Evolutionary conservation across 352 stramenopile genomes (phyloP).

Genomic region (Pythium oligandrum): DNA sequence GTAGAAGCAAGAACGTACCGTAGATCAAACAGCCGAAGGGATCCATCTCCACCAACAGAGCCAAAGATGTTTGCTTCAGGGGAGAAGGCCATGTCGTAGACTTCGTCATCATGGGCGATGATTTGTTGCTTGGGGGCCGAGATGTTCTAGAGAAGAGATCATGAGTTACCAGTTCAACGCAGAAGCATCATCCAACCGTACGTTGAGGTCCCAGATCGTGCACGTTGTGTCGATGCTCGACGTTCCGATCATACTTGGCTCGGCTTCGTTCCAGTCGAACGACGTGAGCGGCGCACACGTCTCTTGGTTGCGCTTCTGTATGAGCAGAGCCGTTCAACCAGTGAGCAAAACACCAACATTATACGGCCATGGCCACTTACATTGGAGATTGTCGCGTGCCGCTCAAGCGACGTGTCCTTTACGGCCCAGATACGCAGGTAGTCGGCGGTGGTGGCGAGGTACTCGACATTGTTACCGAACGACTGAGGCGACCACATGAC

Average conservation of each 20-base stretch:
- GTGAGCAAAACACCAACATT: not conserved
- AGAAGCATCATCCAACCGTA: conserved; percentile 28
- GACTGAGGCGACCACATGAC: conserved; percentile 81
- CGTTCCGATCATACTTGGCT: conserved; percentile 95
- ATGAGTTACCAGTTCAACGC: not conserved
- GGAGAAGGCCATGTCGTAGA: conserved; percentile 98
- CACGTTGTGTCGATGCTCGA: conserved; percentile 97
- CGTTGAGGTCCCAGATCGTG: conserved; percentile 98
- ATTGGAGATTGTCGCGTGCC: conserved; percentile 67
- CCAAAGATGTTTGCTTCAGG: conserved; percentile 94
- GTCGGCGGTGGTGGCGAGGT: conserved; percentile 78
- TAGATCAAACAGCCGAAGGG: conserved; percentile 96
- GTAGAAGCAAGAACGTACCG: conserved; percentile 46
- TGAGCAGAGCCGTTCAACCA: conserved; percentile 21
- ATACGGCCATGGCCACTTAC: conserved; percentile 17
- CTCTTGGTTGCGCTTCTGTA: conserved; percentile 73
- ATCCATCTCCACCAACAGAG: conserved; percentile 95
- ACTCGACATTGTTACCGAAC: conserved; percentile 43
- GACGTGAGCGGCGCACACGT: conserved; percentile 97
- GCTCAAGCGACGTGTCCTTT: conserved; percentile 66
- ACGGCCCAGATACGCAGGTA: conserved; percentile 82
- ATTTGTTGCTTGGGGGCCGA: conserved; percentile 90
- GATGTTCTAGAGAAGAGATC: conserved; percentile 33
- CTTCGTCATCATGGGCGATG: conserved; percentile 98
- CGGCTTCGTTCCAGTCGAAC: conserved; percentile 98